Conservation (phyloP, 2,329 filamentous ascomycete species). For the Trichoderma afroharzianum region DNA sequence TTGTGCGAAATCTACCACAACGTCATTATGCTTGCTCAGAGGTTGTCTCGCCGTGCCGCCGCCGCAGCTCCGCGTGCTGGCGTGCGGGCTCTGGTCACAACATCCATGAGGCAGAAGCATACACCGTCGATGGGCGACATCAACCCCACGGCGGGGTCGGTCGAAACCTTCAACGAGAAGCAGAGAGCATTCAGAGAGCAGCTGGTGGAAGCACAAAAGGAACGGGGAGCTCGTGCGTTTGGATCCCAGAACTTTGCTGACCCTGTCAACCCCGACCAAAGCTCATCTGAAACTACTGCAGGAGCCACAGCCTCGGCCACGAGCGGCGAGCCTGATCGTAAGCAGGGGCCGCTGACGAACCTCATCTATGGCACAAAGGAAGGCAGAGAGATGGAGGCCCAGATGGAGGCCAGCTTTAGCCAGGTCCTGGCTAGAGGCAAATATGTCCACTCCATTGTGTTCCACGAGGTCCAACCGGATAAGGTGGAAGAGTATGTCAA, state of each 20-base stretch:
- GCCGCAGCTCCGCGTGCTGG: conserved; percentile 44
- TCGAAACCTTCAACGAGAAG: conserved; percentile 73
- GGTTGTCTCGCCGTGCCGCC: conserved; percentile 45
- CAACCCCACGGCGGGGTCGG: conserved; percentile 59
- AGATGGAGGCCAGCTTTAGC: conserved; percentile 94
- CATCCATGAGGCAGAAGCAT: conserved; percentile 41
- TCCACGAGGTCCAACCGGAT: conserved; percentile 92
- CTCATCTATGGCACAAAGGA: conserved; percentile 97
- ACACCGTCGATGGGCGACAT: conserved; percentile 85
- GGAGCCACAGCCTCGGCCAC: conserved; percentile 51
- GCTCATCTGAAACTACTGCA: conserved; percentile 36
- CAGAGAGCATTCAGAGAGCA: conserved; percentile 85
- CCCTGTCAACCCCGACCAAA: conserved; percentile 38
- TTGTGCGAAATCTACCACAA: conserved; percentile 17
- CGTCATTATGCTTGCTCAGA: conserved; percentile 48
- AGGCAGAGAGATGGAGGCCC: conserved; percentile 86
- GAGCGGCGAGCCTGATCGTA: conserved; percentile 57
- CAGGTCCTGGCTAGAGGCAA: conserved; percentile 93
- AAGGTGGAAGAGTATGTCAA: conserved; percentile 93
- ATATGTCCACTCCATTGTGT: conserved; percentile 96
- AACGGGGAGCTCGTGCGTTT: conserved; percentile 79
- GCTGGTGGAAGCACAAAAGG: conserved; percentile 71
- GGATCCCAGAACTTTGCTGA: conserved; percentile 40
- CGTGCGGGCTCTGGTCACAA: conserved; percentile 57
- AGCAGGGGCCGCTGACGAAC: conserved; percentile 71